Conservation (phyloP, 2,329 filamentous ascomycete species). For the Arthrobotrys entomopaga region DNA sequence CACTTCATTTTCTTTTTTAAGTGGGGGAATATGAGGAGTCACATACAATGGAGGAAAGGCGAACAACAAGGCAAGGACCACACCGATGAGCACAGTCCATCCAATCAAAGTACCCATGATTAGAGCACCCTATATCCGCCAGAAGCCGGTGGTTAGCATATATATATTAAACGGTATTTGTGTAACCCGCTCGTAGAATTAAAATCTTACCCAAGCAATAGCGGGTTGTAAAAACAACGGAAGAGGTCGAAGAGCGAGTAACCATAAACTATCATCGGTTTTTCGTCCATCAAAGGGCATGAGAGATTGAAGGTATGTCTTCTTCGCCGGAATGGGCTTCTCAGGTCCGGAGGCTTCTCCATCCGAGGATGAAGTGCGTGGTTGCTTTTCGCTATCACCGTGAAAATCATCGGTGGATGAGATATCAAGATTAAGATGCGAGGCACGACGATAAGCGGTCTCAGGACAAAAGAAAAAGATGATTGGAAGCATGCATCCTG, state of each 20-base stretch:
- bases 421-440: constrained; percentile 76
- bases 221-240: constrained; percentile 85
- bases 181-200: neutral
- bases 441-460: constrained; percentile 77
- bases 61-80: constrained; percentile 71
- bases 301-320: constrained; percentile 69
- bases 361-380: constrained; percentile 46
- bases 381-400: constrained; percentile 31
- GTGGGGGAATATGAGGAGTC: neutral
- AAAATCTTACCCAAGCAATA: constrained; percentile 75
- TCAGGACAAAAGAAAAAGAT: constrained; percentile 85
- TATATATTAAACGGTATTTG: constrained; percentile 34
- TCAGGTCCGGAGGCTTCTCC: constrained; percentile 23
- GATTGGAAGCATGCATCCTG: constrained; percentile 74
- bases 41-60: constrained; percentile 46
- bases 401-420: constrained; percentile 61
- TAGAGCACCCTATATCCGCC: constrained; percentile 58
- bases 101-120: constrained; percentile 80
- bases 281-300: constrained; percentile 83
- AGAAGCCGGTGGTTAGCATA: constrained; percentile 32
- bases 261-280: constrained; percentile 77
- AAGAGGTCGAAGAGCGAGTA: constrained; percentile 76
- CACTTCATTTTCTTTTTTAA: neutral
- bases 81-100: constrained; percentile 93
- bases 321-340: constrained; percentile 25